Evolutionary conservation across 352 stramenopile genomes (phyloP), one percentile per base, ranked within the genome.

Genomic region (Phytophthora fragariae): DNA sequence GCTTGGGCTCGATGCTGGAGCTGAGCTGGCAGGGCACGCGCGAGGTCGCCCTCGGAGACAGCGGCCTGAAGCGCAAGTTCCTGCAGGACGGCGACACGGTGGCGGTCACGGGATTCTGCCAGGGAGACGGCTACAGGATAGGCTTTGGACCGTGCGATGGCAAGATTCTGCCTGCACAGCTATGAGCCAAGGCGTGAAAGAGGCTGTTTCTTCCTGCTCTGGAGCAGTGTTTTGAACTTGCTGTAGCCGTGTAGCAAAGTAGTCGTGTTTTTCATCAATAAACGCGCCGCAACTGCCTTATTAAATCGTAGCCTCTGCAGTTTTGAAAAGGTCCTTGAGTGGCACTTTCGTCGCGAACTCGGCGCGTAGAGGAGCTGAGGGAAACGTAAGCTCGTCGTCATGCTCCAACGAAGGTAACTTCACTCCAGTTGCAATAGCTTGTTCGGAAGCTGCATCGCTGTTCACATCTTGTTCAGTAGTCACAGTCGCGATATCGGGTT

Each of bases 1-100:
- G 79, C 62, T 96, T 97, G 69, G 97, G 97, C 35, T 98, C 92
- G 54, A 98, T 99, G 94, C 83, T 99, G 33, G 97, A 99, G 79
- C 77, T 99, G 62, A 98, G 88, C 76, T 99, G 97, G 96, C 97
- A 98, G 66, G 96, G 95, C 58, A 95, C 86, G 58, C 83, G 84
- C 19, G 84, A 95, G 1, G 82, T 98, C 41, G 62, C 77, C 15
- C 81, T 98, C 21, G 85, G 83, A 54, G 85, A 93, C 58, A 85
- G 68, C 39, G 91, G 92, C 29, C 61, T 88, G 44, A 85, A 81
- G 46, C 89, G 97, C 67, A 98, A 98, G 80, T 99, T 99, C 82
- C 83, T 99, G 59, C 82, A 98, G 76, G 97, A 99, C 80, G 94
- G 95, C 49, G 97, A 99, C 79, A 92, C 84, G 15, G 87, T 99